Conservation (phyloP, 257 asterid species). For the Plantago elongata region DNA sequence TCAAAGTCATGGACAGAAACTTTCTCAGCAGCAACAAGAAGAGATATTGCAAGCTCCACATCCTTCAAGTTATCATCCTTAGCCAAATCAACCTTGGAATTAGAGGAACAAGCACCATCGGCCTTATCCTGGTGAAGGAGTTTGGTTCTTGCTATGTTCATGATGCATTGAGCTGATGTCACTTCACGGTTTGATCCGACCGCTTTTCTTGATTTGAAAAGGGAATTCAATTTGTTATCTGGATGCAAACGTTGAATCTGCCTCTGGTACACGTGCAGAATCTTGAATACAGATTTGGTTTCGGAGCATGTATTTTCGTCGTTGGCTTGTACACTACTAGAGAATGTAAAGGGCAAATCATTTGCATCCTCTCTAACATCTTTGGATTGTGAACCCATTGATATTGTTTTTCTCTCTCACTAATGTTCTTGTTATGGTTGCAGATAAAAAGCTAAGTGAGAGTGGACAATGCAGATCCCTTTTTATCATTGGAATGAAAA, state of each 20-base stretch:
- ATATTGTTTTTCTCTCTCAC: background rate
- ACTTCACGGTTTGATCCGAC: background rate
- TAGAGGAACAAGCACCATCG: background rate
- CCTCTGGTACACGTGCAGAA: background rate
- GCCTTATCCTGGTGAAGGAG: too few relatives aligned
- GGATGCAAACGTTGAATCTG: background rate
- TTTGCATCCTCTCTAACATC: background rate
- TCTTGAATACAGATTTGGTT: background rate
- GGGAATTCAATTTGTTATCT: background rate
- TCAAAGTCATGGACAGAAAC: constrained; percentile 22
- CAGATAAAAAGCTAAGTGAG: background rate
- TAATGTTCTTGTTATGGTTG: background rate
- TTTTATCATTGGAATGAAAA: too few relatives aligned
- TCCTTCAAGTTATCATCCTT: background rate
- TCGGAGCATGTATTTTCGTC: background rate
- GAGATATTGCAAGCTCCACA: background rate
- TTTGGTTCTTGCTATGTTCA: constrained; percentile 2
- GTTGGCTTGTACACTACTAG: background rate
- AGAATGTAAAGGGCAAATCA: background rate
- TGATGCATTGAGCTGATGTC: constrained; percentile 5
- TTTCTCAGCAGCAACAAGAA: constrained; percentile 21
- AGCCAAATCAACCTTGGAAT: background rate
- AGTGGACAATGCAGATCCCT: too few relatives aligned
- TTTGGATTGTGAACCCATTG: background rate
- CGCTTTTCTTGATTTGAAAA: background rate